Base-by-base conservation (phyloP, 2,329 filamentous ascomycete genomes). In the Pseudogymnoascus sp. region DNA sequence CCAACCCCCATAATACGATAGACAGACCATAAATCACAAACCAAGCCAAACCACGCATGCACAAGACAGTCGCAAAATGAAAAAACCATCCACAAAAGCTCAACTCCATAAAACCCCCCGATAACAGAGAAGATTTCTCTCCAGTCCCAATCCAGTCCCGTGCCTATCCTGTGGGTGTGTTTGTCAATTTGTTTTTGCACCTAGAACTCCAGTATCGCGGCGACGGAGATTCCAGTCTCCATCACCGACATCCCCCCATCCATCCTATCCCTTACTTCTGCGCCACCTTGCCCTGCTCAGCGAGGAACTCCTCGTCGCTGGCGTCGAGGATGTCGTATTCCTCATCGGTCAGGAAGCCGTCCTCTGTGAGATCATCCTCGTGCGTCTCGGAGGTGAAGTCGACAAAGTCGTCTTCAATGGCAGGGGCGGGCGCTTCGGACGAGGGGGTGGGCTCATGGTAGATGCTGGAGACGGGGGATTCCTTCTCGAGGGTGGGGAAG, bases 311-410 rank as follows among this genome's bases (percentile, higher is more conserved):
- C 74, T 96, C 90, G 68, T 97, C 93, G 64, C 91, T 96, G 45
- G 92, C 93, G 77, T 97, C 92, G 52, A 97, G 85, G 67, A 97
- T 92, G 71, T 99, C 94, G 74, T 97, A 99, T 77, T 99, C 94
- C 75, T 97, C 94, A 67, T 99, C 94, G 0, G 94, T 97, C 80
- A 96, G 78, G 80, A 96, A 97, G 11, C 88, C 90, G 64, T 89
- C 85, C 11, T 86, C 84, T 1, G 82, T 83, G n/a, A 76, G 78
- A 41, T 84, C 81, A 38, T 79, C 79, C n/a, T 75, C 76, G 79
- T 82, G 85, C 35, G 75, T 77, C 65, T 77, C 78, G 65, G 79
- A 80, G 55, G 79, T 80, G 55, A 81, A 77, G 19, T 85, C 81
- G 16, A 82, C 80, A 14, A 74, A 75, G 52, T 77, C 72, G 39